Conservation (phyloP, 2,329 filamentous ascomycete species). For the Aspergillus jensenii region DNA sequence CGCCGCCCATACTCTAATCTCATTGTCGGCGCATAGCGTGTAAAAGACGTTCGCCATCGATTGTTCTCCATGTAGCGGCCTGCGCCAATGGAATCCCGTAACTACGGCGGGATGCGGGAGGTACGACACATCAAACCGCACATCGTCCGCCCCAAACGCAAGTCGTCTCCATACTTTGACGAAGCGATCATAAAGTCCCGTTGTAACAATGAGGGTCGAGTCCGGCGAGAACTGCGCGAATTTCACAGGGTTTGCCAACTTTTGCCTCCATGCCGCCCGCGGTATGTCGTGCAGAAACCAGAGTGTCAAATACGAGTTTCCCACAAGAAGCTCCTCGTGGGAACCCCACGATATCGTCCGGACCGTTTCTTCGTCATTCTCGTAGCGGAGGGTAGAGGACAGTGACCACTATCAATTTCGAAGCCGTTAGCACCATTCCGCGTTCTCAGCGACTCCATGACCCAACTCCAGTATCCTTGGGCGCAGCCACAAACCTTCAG, state of each 20-base stretch:
- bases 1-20: slow-evolving; percentile 79
- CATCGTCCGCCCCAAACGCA: slow-evolving; percentile 77
- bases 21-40: slow-evolving; percentile 78
- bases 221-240: slow-evolving; percentile 81
- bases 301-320: slow-evolving; percentile 67
- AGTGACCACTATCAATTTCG: slow-evolving; percentile 53
- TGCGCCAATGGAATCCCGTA: slow-evolving; percentile 83
- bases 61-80: slow-evolving; percentile 73
- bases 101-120: slow-evolving; percentile 79
- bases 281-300: slow-evolving; percentile 57
- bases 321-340: slow-evolving; percentile 79
- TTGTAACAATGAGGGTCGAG: slow-evolving; percentile 80
- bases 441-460: not conserved
- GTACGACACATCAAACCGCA: slow-evolving; percentile 87
- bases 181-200: slow-evolving; percentile 74
- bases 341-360: slow-evolving; percentile 81
- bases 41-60: slow-evolving; percentile 84
- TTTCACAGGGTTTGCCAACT: slow-evolving; percentile 70
- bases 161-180: slow-evolving; percentile 92
- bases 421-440: not conserved
- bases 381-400: slow-evolving; percentile 52
- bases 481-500: slow-evolving; percentile 61
- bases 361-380: slow-evolving; percentile 45
- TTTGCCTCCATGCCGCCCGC: slow-evolving; percentile 68
- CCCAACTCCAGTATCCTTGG: not conserved